Base-by-base conservation (phyloP, 2,329 filamentous ascomycete species). In the Hypoxylon sp. region DNA sequence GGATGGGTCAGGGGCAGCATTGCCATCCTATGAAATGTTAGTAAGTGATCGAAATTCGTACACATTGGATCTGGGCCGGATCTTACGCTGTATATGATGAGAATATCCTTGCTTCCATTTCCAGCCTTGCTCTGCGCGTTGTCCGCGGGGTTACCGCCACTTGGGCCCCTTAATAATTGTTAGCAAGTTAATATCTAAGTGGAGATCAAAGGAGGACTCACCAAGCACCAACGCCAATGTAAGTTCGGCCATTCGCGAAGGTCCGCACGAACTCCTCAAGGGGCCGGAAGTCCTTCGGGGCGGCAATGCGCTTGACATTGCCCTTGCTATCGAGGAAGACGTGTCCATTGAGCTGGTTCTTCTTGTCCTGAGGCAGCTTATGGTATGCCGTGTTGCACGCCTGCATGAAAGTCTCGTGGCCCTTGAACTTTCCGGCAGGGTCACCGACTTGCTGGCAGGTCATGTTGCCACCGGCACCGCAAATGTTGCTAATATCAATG, bases 391-490 rank as follows among this genome's bases (percentile, higher is more conserved):
- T 51, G 62, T 80, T 79, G 39, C 79, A 74, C 37, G 77, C 75
- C 67, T 81, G 80, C 80, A 82, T 81, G 68, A 81, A 81, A 19
- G 67, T 73, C 5, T 80, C 76, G 60, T 78, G 77, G 6, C 79
- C 80, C 69, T 81, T 81, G 62, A 76, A 78, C 27, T 80, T 81
- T 37, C 65, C 70, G 1, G 76, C 65, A 2, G 70, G 54, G 37
- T 80, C 76, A 5, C 78, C 79, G 48, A 77, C 75, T 62, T 82
- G 80, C 70, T 80, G 77, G 58, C 80, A 76, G 6, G 77, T 80
- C 73, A 82, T 74, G 67, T 81, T 82, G 6, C 79, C 80, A n/a
- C 80, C 80, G 2, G 79, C 79, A 17, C 80, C 79, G 48, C 77
- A 74, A 55, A 81, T 82, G 70, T 75, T 75, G 56, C 73, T 86